Percentiles rank a stretch among this genome's conserved stretches.
These are phyloP conservation scores for Colletotrichum camelliae DNA, from an alignment of 2,329 filamentous ascomycete species.

Conservation along the genomic window DNA sequence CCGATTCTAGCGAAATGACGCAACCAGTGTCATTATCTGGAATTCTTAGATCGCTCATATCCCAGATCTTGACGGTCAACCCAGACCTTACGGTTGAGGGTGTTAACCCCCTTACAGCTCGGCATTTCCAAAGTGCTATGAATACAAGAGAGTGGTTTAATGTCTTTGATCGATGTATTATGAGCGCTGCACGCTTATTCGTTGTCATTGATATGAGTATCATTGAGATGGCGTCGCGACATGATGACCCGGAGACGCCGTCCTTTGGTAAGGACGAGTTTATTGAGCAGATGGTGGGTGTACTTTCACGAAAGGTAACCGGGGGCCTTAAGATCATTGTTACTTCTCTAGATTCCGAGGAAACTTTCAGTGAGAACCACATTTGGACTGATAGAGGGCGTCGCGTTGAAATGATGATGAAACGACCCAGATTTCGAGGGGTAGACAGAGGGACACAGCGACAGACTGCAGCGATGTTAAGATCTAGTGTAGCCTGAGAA, in stretches of 20 bases:
- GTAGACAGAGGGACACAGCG: background rate
- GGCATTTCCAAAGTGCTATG: background rate
- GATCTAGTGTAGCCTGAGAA: too few relatives aligned
- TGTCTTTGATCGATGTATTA: background rate
- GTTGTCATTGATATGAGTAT: background rate
- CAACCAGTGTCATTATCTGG: accelerated
- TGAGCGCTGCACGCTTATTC: background rate
- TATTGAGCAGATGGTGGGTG: accelerated
- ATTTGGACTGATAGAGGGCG: background rate
- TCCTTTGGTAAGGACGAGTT: accelerated
- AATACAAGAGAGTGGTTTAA: background rate
- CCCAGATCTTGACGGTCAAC: background rate
- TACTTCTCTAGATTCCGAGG: accelerated
- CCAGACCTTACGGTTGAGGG: accelerated
- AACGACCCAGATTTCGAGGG: background rate
- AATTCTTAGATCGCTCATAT: background rate
- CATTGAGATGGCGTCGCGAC: background rate
- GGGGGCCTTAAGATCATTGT: accelerated
- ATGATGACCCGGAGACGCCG: accelerated
- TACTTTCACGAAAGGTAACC: background rate
- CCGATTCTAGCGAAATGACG: accelerated
- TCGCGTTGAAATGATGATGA: background rate
- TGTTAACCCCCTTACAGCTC: accelerated
- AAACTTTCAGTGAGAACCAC: accelerated
- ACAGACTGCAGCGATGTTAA: too few relatives aligned